A percentile compares a stretch with the other conserved stretches of the same genome.
Conservation (phyloP, 208 protist genomes). For the Acanthamoeba culbertsoni region DNA sequence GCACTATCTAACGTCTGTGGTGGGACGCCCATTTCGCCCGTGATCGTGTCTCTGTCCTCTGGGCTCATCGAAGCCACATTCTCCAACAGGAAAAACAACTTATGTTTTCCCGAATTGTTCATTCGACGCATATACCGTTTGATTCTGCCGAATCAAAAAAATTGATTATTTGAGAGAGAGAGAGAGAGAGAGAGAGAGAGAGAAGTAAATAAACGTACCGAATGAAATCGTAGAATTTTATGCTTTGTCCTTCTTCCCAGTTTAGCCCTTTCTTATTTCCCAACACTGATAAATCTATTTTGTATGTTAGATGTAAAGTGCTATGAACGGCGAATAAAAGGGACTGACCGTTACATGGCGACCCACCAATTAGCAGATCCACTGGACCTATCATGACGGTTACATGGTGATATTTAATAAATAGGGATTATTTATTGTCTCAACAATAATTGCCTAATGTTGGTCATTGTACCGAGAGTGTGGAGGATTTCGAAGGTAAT, state of each 20-base stretch:
- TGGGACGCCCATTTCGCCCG: background rate
- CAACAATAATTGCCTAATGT: too few species aligned
- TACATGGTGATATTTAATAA: too few species aligned
- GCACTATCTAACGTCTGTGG: background rate
- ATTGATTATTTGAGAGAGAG: background rate
- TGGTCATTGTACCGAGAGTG: background rate
- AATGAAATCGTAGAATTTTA: background rate
- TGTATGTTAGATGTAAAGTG: background rate
- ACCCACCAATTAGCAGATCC: constrained; percentile 41
- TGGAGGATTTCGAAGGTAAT: background rate
- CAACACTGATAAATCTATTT: background rate
- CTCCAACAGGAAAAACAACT: constrained; percentile 23
- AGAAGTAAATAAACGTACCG: background rate
- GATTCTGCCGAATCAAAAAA: background rate
- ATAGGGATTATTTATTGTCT: too few species aligned
- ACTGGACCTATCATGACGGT: too few species aligned
- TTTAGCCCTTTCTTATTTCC: background rate
- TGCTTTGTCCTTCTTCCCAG: background rate
- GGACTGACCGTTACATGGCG: background rate
- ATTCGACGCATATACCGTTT: background rate
- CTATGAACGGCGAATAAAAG: too few species aligned
- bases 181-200: background rate
- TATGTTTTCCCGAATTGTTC: background rate
- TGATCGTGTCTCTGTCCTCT: background rate
- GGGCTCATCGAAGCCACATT: constrained; percentile 30